A percentile compares a stretch with the other conserved stretches of the same genome.
Evolutionary conservation across 441 rosid genomes (phyloP).

Genomic region (Lagerstroemia fauriei): DNA sequence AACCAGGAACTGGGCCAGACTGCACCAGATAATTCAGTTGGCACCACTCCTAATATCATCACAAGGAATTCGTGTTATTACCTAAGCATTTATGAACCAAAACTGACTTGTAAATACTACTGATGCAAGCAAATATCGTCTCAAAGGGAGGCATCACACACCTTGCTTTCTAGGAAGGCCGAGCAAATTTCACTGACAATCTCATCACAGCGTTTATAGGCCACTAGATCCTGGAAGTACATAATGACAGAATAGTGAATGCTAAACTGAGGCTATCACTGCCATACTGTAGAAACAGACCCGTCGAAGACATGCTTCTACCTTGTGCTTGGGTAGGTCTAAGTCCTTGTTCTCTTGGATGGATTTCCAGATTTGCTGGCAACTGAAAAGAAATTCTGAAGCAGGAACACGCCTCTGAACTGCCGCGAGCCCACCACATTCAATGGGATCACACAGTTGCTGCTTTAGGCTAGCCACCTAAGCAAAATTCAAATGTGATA

Average conservation of each 20-base stretch:
- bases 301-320: constrained; percentile 3
- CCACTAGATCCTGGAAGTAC: constrained; percentile 70
- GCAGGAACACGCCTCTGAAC: constrained; percentile 67
- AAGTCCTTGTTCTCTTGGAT: constrained; percentile 85
- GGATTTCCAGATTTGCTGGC: constrained; percentile 79
- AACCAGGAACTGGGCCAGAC: constrained; percentile 60
- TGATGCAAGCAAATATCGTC: background rate
- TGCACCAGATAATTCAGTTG: constrained; percentile 61
- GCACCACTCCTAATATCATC: constrained; percentile 56
- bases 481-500: no score
- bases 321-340: constrained; percentile 91
- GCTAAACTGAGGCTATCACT: no score
- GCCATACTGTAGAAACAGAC: no score
- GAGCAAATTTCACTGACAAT: constrained; percentile 61
- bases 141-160: constrained; percentile 8
- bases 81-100: background rate
- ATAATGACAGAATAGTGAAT: no score
- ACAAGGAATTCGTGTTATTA: constrained; percentile 14
- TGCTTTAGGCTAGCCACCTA: constrained; percentile 80
- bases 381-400: constrained; percentile 77
- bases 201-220: constrained; percentile 80
- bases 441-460: constrained; percentile 66
- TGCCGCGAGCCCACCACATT: constrained; percentile 85
- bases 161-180: constrained; percentile 51
- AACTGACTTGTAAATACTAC: constrained; percentile 12